These are phyloP conservation scores for Calonectria leucothoes DNA, from an alignment of 2,329 filamentous ascomycete species.

Conservation along the genomic window DNA sequence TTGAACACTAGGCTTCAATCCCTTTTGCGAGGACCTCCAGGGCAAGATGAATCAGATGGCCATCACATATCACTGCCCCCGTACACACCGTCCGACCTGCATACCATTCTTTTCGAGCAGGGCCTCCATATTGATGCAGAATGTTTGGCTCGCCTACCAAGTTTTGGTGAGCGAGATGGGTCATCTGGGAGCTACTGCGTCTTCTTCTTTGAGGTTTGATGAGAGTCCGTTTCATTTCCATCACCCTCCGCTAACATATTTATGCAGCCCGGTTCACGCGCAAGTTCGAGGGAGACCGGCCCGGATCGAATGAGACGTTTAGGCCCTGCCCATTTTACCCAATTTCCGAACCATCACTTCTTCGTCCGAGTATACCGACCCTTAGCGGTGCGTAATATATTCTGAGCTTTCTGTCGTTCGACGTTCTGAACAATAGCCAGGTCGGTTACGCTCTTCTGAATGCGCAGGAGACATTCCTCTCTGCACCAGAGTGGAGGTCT, in stretches of 20 bases:
- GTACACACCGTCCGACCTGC: constrained; percentile 53
- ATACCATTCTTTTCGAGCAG: constrained; percentile 46
- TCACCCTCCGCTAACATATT: constrained; percentile 24
- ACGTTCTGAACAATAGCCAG: constrained; percentile 45
- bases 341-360: constrained; percentile 68
- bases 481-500: constrained; percentile 62
- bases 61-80: constrained; percentile 53
- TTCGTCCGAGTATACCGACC: constrained; percentile 67
- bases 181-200: constrained; percentile 57
- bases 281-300: constrained; percentile 52
- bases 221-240: neutral
- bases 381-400: constrained; percentile 58
- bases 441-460: constrained; percentile 61
- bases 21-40: constrained; percentile 44
- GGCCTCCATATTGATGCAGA: constrained; percentile 57
- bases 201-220: constrained; percentile 65
- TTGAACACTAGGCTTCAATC: constrained; percentile 56
- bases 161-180: constrained; percentile 42
- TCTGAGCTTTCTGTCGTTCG: neutral
- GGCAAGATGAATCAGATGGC: constrained; percentile 31
- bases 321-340: constrained; percentile 59
- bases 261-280: constrained; percentile 58
- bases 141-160: constrained; percentile 57
- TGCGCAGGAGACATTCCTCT: constrained; percentile 63
- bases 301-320: constrained; percentile 49